Conservation (phyloP, 345 rosid genomes). For the Barbarea vulgaris region DNA sequence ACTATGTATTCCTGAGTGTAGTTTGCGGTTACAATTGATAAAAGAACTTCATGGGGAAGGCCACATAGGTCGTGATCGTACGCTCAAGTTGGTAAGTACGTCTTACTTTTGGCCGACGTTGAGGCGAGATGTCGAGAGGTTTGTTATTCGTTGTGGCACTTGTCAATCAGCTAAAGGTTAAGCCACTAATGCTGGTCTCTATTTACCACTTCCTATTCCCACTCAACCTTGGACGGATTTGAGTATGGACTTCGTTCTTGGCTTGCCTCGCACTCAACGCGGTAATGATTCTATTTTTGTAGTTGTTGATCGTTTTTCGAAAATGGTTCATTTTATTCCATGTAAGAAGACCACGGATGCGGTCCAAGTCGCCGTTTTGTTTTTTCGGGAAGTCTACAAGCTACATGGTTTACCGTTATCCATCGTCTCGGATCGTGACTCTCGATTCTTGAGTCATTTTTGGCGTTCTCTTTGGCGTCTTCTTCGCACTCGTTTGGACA, state of each 20-base stretch:
- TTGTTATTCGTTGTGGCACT: background rate
- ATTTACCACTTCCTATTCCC: background rate
- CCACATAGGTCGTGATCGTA: too few species aligned
- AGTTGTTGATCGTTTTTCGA: too few species aligned
- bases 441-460: background rate
- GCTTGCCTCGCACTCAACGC: too few species aligned
- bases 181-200: background rate
- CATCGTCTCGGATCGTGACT: background rate
- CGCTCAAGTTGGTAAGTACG: too few species aligned
- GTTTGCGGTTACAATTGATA: too few species aligned
- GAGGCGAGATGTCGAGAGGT: background rate
- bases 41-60: too few species aligned
- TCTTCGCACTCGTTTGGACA: fast-evolving
- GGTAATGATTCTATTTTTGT: too few species aligned
- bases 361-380: background rate
- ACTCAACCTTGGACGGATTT: too few species aligned
- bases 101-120: background rate
- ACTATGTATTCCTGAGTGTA: too few species aligned
- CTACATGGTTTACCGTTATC: background rate
- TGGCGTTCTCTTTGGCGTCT: background rate
- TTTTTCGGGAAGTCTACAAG: background rate
- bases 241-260: too few species aligned
- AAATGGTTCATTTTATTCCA: too few species aligned
- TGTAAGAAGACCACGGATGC: background rate
- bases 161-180: background rate